Conservation (phyloP, 176 grass and related monocot species). For the Cocos nucifera region DNA sequence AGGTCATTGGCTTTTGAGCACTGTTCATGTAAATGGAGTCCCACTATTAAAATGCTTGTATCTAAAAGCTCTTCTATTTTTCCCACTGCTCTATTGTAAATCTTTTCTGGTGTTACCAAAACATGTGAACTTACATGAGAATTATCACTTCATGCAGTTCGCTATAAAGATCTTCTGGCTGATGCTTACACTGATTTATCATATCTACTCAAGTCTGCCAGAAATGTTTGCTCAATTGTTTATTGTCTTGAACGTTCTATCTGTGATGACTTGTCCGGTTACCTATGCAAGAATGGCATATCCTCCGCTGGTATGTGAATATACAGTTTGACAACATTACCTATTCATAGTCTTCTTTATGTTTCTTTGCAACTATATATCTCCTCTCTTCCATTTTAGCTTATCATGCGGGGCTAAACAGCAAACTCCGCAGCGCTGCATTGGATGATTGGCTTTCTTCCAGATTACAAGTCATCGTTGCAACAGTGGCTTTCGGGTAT, state of each 20-base stretch:
- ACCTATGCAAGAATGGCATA: constrained; percentile 58
- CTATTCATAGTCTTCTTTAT: no score
- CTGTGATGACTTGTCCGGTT: constrained; percentile 73
- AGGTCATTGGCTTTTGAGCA: constrained; percentile 11
- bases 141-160: constrained; percentile 51
- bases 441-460: constrained; percentile 86
- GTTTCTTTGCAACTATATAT: constrained; percentile 5
- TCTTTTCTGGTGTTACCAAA: neutral
- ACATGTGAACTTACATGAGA: constrained; percentile 10
- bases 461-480: constrained; percentile 90
- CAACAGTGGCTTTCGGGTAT: constrained; percentile 98
- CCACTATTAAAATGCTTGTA: no score
- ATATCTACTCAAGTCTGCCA: constrained; percentile 67
- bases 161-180: constrained; percentile 93
- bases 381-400: constrained; percentile 39
- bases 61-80: neutral
- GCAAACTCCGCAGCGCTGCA: constrained; percentile 62
- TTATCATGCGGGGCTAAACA: constrained; percentile 89
- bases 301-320: constrained; percentile 59
- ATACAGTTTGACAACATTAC: no score
- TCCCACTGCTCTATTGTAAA: neutral
- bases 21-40: no score
- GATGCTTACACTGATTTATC: constrained; percentile 69
- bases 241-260: constrained; percentile 87
- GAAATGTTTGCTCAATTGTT: constrained; percentile 81